Percentiles rank a stretch among this genome's conserved stretches.
Evolutionary conservation across 495 filamentous ascomycete genomes (phyloP).

Genomic region (Daldinia vernicosa): DNA sequence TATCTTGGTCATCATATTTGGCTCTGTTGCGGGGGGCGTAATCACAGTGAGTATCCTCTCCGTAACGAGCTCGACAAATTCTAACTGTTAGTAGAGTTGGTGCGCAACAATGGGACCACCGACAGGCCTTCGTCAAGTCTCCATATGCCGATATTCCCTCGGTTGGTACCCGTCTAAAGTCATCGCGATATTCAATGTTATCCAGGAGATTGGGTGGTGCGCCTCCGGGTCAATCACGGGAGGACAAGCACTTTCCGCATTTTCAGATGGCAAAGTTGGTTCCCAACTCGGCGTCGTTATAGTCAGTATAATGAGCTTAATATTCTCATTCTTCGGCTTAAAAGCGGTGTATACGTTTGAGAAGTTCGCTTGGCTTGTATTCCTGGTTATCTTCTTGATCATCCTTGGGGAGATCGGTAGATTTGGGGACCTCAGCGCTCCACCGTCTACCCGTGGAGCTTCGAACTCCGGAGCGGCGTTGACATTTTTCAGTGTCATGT

Average conservation of each 20-base stretch:
- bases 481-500: constrained; percentile 63
- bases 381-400: constrained; percentile 66
- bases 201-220: constrained; percentile 61
- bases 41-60: constrained; percentile 55
- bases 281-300: constrained; percentile 60
- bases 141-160: constrained; percentile 63
- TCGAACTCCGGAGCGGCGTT: constrained; percentile 59
- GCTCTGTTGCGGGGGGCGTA: constrained; percentile 54
- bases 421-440: constrained; percentile 56
- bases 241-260: constrained; percentile 61
- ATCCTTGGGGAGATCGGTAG: constrained; percentile 62
- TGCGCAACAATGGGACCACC: constrained; percentile 61
- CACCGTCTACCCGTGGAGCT: constrained; percentile 48
- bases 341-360: constrained; percentile 55
- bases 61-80: not conserved
- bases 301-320: constrained; percentile 51
- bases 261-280: constrained; percentile 56
- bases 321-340: constrained; percentile 59
- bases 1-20: constrained; percentile 61
- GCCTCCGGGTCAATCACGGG: constrained; percentile 57
- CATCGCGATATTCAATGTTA: constrained; percentile 60
- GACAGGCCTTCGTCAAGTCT: constrained; percentile 64
- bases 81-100: constrained; percentile 39
- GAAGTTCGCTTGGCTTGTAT: constrained; percentile 58
- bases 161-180: constrained; percentile 64